Evolutionary conservation across 192 early-diverging fungal genomes (phyloP).

Genomic region (Mortierella antarctica): DNA sequence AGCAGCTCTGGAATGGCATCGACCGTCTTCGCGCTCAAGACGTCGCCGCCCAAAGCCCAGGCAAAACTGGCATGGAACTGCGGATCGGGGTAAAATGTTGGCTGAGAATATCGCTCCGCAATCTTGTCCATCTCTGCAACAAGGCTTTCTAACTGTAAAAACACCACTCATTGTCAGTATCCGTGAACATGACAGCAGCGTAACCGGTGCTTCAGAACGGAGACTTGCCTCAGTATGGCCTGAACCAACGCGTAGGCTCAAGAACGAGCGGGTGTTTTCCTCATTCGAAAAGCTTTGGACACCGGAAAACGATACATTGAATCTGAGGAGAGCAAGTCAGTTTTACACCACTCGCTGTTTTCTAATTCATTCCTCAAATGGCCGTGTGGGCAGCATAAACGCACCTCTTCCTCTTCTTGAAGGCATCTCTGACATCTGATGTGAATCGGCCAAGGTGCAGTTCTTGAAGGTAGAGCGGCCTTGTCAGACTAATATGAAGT

Average conservation of each 20-base stretch:
- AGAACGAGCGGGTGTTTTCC: slow-evolving; percentile 36
- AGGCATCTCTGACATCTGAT: slow-evolving; percentile 27
- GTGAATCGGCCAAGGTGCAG: slow-evolving; percentile 30
- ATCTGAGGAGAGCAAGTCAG: slow-evolving; percentile 8
- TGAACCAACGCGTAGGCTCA: slow-evolving; percentile 43
- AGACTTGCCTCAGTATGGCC: slow-evolving; percentile 34
- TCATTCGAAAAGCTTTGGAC: slow-evolving; percentile 44
- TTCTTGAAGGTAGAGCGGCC: slow-evolving; percentile 40
- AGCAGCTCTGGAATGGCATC: slow-evolving; percentile 11
- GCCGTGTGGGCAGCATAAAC: background rate
- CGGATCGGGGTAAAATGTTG: slow-evolving; percentile 32
- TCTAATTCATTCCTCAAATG: background rate
- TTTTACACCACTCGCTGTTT: background rate
- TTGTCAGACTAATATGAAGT: slow-evolving; percentile 42
- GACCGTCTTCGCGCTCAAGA: slow-evolving; percentile 5
- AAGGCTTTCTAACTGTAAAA: slow-evolving; percentile 24
- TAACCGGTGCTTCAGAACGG: background rate
- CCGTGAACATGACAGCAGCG: background rate
- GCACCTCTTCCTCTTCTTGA: slow-evolving; percentile 30
- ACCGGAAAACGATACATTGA: slow-evolving; percentile 34
- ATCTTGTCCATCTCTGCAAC: slow-evolving; percentile 43
- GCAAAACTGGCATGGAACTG: slow-evolving; percentile 52
- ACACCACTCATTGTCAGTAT: background rate
- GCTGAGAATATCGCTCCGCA: slow-evolving; percentile 28
- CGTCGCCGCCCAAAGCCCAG: slow-evolving; percentile 40